phyloP scores from a whole-genome alignment of 148 eudicot species.

The Camellia sinensis region DNA sequence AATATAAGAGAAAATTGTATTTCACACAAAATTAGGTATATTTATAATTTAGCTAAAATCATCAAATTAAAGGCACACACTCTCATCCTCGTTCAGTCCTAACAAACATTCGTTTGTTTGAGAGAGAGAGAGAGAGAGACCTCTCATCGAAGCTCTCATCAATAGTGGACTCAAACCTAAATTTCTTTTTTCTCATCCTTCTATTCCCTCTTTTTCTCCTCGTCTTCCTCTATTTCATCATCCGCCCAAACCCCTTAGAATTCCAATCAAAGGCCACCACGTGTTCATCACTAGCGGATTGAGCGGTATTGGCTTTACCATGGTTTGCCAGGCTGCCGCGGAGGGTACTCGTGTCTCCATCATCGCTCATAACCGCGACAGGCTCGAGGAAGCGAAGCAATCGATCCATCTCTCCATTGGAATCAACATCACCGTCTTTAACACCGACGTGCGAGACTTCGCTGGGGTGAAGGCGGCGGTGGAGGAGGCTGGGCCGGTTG shows the following conservation, averaged over 20 bases:
- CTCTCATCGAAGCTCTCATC: background rate
- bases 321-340: constrained; percentile 58
- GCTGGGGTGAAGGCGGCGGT: constrained; percentile 51
- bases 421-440: constrained; percentile 47
- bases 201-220: constrained; percentile 40
- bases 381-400: constrained; percentile 57
- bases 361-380: constrained; percentile 51
- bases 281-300: constrained; percentile 96
- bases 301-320: constrained; percentile 89
- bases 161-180: constrained; percentile 30
- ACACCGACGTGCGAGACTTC: constrained; percentile 77
- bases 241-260: constrained; percentile 42
- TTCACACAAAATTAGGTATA: no score
- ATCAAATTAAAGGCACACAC: no score
- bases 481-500: constrained; percentile 61
- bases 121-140: no score
- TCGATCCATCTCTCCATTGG: constrained; percentile 67
- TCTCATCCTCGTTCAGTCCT: no score
- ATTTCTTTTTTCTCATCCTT: constrained; percentile 34
- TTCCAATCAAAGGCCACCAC: constrained; percentile 84
- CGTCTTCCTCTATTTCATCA: constrained; percentile 36
- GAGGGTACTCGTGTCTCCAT: constrained; percentile 74
- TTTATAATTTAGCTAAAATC: no score
- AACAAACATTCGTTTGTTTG: no score
- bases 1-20: no score